Evolutionary conservation across 169 alveolate species (phyloP), one percentile per base, ranked within the genome.

Genomic region (Fabrea salina): DNA sequence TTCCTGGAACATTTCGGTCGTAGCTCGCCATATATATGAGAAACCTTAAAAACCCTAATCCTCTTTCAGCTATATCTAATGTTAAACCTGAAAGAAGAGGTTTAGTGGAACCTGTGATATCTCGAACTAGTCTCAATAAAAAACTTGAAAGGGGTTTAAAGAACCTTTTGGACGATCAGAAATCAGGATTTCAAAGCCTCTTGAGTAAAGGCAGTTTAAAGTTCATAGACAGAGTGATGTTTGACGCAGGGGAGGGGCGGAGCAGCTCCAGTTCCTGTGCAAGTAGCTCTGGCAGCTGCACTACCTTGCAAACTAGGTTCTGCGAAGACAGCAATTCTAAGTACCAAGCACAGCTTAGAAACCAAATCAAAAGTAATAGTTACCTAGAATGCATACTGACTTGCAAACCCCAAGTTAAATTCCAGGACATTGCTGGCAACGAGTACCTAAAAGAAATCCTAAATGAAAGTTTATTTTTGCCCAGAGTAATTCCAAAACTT

Each of bases 351-450:
- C 30, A 47, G 19, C 56, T 47, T 25, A 47, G 19, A 47, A 25
- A 47, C 19, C 56, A 47, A 25, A n/a, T 47, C 30, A 47, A 47
- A 47, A 47, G 56, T 47, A 47, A 47, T n/a, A 2, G 16, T 47
- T 16, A 47, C 19, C 19, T 47, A 68, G 82, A 70, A 40, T 72
- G 87, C 40, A 56, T 82, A 3, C 35, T 82, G 56, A 58, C 77
- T 0, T 35, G 50, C 16, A 71, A 72, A 53, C 74, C 86, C 16
- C 22, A 57, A 6, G 59, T 82, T 32, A 44, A 70, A 32, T 82
- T 82, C 44, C 56, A 82, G 39, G 87, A 82, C 61, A 82, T 82
- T 75, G 87, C 87, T n/a, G 87, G 87, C 8, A 74, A 82, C 27
- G 83, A 75, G 11, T 82, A 82, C 59, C 79, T 82, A 3, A 82